phyloP scores from a whole-genome alignment of 768 basidiomycete genomes.

The Scleroderma citrinum region DNA sequence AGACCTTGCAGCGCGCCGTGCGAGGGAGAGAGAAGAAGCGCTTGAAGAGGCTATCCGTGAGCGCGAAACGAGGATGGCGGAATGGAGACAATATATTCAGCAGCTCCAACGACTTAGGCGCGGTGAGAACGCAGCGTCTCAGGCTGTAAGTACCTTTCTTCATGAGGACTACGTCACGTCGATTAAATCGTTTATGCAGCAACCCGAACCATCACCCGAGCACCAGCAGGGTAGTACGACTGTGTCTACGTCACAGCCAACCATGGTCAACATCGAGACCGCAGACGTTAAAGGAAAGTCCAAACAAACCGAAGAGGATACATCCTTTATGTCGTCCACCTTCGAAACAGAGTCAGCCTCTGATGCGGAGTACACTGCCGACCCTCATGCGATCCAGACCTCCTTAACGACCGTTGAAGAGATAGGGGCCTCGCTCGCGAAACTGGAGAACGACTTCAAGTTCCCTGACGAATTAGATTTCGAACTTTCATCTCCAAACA shows the following conservation, averaged over 20 bases:
- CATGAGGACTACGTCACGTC: background rate
- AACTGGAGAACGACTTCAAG: conserved; percentile 34
- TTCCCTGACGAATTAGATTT: conserved; percentile 30
- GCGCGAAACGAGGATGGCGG: background rate
- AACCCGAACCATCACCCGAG: too few relatives aligned
- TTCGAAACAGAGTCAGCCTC: conserved; percentile 3
- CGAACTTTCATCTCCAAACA: conserved; percentile 13
- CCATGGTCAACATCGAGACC: background rate
- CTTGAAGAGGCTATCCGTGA: background rate
- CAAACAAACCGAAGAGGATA: conserved; percentile 18
- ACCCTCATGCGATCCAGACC: background rate
- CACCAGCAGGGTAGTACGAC: too few relatives aligned
- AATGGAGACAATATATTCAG: too few relatives aligned
- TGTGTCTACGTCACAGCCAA: background rate
- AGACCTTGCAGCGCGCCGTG: background rate
- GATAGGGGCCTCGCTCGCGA: conserved; percentile 37
- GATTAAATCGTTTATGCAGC: background rate
- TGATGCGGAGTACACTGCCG: conserved; percentile 10
- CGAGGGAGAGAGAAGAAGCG: background rate
- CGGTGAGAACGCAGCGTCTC: too few relatives aligned
- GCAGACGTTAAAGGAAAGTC: conserved; percentile 34
- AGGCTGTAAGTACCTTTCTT: background rate
- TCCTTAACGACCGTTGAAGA: conserved; percentile 35
- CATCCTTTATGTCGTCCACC: background rate
- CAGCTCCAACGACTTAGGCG: too few relatives aligned